A percentile compares a stretch with the other conserved stretches of the same genome.
Conservation (phyloP, 495 filamentous ascomycete species). For the Penicillium paxilli region DNA sequence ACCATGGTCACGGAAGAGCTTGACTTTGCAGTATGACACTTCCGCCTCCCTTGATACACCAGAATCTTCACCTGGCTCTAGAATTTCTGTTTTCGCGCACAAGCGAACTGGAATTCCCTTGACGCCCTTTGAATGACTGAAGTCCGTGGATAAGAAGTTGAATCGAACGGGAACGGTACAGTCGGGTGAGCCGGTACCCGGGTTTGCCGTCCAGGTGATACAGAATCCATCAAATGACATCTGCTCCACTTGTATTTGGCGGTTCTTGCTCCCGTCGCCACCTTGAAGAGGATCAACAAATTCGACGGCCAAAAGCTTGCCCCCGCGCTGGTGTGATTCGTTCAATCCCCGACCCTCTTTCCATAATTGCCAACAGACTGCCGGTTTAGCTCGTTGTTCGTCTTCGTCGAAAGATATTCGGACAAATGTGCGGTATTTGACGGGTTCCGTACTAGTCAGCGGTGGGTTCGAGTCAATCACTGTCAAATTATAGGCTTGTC, state of each 20-base stretch:
- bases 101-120: constrained; percentile 91
- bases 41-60: constrained; percentile 54
- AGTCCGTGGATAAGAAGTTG: constrained; percentile 96
- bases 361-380: constrained; percentile 89
- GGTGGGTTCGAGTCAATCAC: constrained; percentile 62
- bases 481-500: constrained; percentile 83
- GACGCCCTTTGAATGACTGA: constrained; percentile 94
- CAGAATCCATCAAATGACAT: constrained; percentile 90
- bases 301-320: constrained; percentile 86
- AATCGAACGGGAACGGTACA: constrained; percentile 84
- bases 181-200: constrained; percentile 58
- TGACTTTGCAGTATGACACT: constrained; percentile 89
- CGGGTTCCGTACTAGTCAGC: constrained; percentile 43
- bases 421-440: constrained; percentile 78
- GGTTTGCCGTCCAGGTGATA: constrained; percentile 77
- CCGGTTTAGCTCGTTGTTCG: constrained; percentile 76
- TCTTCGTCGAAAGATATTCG: constrained; percentile 93
- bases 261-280: constrained; percentile 63
- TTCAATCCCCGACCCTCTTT: constrained; percentile 88
- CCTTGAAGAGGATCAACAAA: constrained; percentile 76
- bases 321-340: constrained; percentile 85
- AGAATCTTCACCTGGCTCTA: constrained; percentile 38
- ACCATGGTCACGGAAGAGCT: constrained; percentile 91
- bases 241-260: constrained; percentile 73
- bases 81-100: constrained; percentile 80